phyloP scores from a whole-genome alignment of 345 rosid species.

The Eucalyptus rudis region DNA sequence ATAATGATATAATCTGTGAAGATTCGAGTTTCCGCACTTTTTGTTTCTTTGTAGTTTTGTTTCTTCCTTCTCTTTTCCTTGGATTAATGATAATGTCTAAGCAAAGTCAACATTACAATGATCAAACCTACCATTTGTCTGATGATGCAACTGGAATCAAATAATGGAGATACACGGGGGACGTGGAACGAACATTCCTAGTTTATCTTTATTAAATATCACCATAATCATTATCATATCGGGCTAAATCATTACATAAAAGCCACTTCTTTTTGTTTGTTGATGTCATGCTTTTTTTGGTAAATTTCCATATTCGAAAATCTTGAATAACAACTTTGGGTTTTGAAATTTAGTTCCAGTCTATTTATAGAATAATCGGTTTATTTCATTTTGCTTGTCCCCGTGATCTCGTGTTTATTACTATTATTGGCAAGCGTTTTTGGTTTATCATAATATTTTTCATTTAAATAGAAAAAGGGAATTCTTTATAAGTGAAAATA shows the following conservation, averaged over 20 bases:
- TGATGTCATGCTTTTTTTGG: not conserved
- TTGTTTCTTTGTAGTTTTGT: not conserved
- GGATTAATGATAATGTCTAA: not conserved
- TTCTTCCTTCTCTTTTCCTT: not conserved
- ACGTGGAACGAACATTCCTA: not conserved
- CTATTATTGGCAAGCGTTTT: not conserved
- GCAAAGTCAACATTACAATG: not conserved
- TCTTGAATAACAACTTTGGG: not conserved
- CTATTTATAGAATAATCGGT: not conserved
- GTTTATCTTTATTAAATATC: not conserved
- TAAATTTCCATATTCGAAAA: not conserved
- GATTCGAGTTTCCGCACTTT: not conserved
- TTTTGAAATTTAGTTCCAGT: not conserved
- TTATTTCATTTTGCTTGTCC: not conserved
- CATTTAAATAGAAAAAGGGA: not conserved
- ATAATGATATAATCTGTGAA: not conserved
- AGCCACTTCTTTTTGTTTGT: not conserved
- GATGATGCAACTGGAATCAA: not conserved
- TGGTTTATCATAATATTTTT: not conserved
- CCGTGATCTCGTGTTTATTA: no score
- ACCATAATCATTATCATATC: not conserved
- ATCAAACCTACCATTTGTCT: not conserved
- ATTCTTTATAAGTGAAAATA: not conserved
- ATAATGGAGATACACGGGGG: not conserved
- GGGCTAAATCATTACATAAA: not conserved